These are phyloP conservation scores for Rhizopogon salebrosus DNA, from an alignment of 768 basidiomycete genomes.

Conservation along the genomic window DNA sequence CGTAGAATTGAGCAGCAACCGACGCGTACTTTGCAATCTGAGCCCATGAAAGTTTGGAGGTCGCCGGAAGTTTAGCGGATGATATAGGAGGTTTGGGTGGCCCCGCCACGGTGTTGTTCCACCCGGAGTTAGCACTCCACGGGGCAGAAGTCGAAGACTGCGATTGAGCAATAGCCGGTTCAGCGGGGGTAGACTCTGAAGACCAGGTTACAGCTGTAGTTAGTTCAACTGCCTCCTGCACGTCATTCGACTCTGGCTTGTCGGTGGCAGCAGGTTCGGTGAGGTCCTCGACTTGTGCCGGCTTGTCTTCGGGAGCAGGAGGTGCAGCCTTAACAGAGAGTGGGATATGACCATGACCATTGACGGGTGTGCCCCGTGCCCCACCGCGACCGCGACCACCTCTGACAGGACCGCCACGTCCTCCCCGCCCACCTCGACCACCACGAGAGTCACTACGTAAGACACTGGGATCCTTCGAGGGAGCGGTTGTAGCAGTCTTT, in stretches of 20 bases:
- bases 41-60: constrained; percentile 81
- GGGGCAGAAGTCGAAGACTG: constrained; percentile 27
- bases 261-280: constrained; percentile 10
- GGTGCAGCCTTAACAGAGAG: constrained; percentile 21
- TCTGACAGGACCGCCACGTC: constrained; percentile 52
- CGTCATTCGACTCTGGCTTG: constrained; percentile 15
- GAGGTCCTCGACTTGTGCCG: constrained; percentile 12
- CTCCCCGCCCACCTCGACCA: constrained; percentile 49
- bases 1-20: constrained; percentile 1
- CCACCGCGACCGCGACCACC: constrained; percentile 37
- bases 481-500: constrained; percentile 41
- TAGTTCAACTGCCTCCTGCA: constrained; percentile 10
- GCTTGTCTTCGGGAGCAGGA: constrained; percentile 30
- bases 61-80: constrained; percentile 54
- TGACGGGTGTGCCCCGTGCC: constrained; percentile 31
- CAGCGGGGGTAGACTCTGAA: constrained; percentile 10
- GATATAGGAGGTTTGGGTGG: constrained; percentile 18
- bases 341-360: constrained; percentile 33
- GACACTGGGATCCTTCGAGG: constrained; percentile 41
- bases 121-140: constrained; percentile 33
- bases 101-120: constrained; percentile 21
- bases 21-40: constrained; percentile 67
- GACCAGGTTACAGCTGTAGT: constrained; percentile 7
- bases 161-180: constrained; percentile 1
- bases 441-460: constrained; percentile 45